Conservation (phyloP, 108 stramenopile genomes). For the Halocafeteria seosinensis region DNA sequence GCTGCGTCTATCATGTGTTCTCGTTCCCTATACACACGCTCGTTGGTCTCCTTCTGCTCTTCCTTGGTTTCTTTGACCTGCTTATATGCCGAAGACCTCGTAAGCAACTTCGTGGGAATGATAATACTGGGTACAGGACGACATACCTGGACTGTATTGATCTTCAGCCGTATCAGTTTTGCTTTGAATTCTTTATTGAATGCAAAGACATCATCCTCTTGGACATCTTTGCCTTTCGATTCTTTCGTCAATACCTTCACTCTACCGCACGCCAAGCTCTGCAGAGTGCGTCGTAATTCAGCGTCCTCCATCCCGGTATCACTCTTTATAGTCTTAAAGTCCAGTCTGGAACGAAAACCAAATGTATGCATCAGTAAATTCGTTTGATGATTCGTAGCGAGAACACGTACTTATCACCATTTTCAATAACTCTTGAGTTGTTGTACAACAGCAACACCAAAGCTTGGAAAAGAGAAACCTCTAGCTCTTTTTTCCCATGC, state of each 20-base stretch:
- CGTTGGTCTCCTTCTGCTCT: slow-evolving; percentile 70
- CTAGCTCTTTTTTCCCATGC: slow-evolving; percentile 42
- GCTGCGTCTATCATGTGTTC: slow-evolving; percentile 86
- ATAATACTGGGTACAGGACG: too few species aligned
- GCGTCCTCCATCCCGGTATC: slow-evolving; percentile 60
- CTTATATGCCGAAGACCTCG: too few species aligned
- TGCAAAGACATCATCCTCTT: slow-evolving; percentile 53
- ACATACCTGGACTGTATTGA: slow-evolving; percentile 74
- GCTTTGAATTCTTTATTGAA: slow-evolving; percentile 59
- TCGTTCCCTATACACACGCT: slow-evolving; percentile 70
- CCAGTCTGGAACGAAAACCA: too few species aligned
- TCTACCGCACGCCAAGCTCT: slow-evolving; percentile 60
- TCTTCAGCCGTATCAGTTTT: slow-evolving; percentile 66
- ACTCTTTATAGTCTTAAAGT: neutral
- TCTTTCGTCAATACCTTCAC: slow-evolving; percentile 20
- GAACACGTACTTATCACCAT: slow-evolving; percentile 1
- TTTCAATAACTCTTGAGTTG: slow-evolving; percentile 14
- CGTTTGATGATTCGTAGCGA: too few species aligned
- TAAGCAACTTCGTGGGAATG: too few species aligned
- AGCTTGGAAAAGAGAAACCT: slow-evolving; percentile 72
- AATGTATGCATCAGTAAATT: too few species aligned
- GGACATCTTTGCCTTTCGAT: slow-evolving; percentile 43
- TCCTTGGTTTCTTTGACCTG: slow-evolving; percentile 67
- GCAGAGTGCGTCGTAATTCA: slow-evolving; percentile 65
- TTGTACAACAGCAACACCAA: slow-evolving; percentile 74